Conservation (phyloP, 2,329 filamentous ascomycete genomes). For the Pseudogymnoascus sp. region DNA sequence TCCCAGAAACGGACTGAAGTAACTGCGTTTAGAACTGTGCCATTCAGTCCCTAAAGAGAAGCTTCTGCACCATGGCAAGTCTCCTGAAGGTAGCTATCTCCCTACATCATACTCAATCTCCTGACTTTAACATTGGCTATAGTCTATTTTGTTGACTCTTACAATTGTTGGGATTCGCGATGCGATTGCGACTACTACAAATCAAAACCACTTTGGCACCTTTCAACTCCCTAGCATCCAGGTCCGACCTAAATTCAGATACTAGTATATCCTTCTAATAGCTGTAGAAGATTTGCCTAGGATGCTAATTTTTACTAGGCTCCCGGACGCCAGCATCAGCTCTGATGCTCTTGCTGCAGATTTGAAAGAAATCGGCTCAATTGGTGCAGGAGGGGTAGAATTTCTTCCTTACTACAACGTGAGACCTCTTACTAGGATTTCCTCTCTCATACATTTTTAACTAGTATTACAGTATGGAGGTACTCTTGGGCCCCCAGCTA, state of each 20-base stretch:
- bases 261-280: constrained; percentile 12
- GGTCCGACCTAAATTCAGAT: constrained; percentile 10
- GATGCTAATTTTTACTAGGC: neutral
- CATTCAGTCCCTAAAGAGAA: no score
- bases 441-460: no score
- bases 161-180: constrained; percentile 5
- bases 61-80: no score
- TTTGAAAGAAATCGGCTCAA: constrained; percentile 3
- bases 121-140: no score
- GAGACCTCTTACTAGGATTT: no score
- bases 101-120: no score
- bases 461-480: neutral
- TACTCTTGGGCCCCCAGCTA: constrained; percentile 12
- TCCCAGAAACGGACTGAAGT: no score
- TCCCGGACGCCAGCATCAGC: constrained; percentile 14
- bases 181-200: no score
- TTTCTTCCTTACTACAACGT: constrained; percentile 2
- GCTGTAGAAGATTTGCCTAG: neutral
- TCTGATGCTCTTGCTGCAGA: constrained; percentile 9
- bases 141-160: no score
- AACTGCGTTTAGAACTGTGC: no score
- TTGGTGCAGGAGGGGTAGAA: constrained; percentile 15
- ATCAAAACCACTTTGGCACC: neutral
- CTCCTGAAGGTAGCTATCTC: no score
- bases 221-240: constrained; percentile 9